A percentile compares a stretch with the other conserved stretches of the same genome.
Evolutionary conservation across 129 eudicot species (phyloP).

Genomic region (Sambucus nigra): DNA sequence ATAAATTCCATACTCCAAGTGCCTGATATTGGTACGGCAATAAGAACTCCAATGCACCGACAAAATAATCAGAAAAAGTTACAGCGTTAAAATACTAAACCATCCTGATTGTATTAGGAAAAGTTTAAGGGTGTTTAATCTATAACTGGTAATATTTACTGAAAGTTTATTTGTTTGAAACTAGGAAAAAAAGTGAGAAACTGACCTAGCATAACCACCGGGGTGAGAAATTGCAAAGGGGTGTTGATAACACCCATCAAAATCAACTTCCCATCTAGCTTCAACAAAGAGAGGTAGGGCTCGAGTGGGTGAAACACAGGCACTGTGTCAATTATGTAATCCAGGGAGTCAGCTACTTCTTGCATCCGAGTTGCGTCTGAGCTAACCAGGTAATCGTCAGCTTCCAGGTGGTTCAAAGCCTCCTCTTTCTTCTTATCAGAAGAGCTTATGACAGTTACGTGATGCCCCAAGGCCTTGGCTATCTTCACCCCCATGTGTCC

Average conservation of each 20-base stretch:
- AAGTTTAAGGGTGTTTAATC: too few species aligned
- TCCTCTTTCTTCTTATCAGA: slow-evolving; percentile 71
- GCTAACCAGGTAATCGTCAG: slow-evolving; percentile 83
- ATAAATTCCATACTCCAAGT: too few species aligned
- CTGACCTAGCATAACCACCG: slow-evolving; percentile 88
- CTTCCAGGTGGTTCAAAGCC: slow-evolving; percentile 76
- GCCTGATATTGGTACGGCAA: too few species aligned
- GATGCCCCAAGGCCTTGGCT: slow-evolving; percentile 98
- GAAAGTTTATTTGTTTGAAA: too few species aligned
- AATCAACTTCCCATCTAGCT: slow-evolving; percentile 75
- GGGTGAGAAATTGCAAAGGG: slow-evolving; percentile 70
- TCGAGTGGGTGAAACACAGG: slow-evolving; percentile 79
- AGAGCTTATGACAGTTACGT: slow-evolving; percentile 81
- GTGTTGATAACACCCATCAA: slow-evolving; percentile 74
- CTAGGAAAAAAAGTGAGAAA: neutral
- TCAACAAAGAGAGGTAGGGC: slow-evolving; percentile 77
- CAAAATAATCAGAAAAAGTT: too few species aligned
- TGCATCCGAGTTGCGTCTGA: slow-evolving; percentile 61
- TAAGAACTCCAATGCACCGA: too few species aligned
- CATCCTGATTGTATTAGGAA: too few species aligned
- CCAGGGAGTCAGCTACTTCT: slow-evolving; percentile 58
- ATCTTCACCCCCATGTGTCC: slow-evolving; percentile 97
- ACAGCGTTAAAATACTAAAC: too few species aligned
- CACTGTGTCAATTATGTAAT: slow-evolving; percentile 74
- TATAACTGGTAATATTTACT: too few species aligned